Conservation (phyloP, 257 asterid species). For the Salvia miltiorrhiza region DNA sequence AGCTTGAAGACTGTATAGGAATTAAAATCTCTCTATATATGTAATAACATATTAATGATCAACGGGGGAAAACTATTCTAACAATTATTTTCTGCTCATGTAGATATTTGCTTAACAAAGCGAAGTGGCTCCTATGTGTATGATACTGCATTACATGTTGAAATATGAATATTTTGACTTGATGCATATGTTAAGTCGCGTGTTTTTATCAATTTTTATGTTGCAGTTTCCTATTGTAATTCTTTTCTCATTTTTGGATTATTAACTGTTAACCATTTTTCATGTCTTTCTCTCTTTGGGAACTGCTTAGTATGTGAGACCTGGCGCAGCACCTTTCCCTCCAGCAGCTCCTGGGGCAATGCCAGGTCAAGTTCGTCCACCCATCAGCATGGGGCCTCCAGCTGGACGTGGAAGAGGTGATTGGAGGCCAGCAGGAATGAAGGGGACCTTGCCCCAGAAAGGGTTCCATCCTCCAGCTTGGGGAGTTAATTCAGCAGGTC, state of each 20-base stretch:
- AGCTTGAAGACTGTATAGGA: background rate
- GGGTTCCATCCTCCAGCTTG: conserved; percentile 71
- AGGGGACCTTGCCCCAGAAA: conserved; percentile 58
- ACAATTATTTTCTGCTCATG: background rate
- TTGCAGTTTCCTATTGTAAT: background rate
- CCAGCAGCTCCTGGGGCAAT: conserved; percentile 52
- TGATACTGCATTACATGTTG: conserved; percentile 16
- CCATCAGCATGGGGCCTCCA: conserved; percentile 48
- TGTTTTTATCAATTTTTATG: background rate
- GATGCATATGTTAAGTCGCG: background rate
- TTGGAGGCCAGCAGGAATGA: conserved; percentile 83
- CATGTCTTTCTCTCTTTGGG: conserved; percentile 19
- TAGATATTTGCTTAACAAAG: background rate
- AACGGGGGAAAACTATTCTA: background rate
- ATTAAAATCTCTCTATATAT: too few species aligned
- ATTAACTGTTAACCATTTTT: background rate
- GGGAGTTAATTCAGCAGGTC: conserved; percentile 75
- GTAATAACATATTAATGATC: background rate
- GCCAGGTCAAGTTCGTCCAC: conserved; percentile 78
- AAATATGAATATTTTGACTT: conserved; percentile 3
- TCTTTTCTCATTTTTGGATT: background rate
- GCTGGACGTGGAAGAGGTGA: conserved; percentile 99
- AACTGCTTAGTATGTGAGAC: conserved; percentile 86
- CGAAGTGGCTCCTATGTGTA: background rate
- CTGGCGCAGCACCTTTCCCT: conserved; percentile 79